These are phyloP conservation scores for Suillus alpinus DNA, from an alignment of 768 basidiomycete species.

Conservation along the genomic window DNA sequence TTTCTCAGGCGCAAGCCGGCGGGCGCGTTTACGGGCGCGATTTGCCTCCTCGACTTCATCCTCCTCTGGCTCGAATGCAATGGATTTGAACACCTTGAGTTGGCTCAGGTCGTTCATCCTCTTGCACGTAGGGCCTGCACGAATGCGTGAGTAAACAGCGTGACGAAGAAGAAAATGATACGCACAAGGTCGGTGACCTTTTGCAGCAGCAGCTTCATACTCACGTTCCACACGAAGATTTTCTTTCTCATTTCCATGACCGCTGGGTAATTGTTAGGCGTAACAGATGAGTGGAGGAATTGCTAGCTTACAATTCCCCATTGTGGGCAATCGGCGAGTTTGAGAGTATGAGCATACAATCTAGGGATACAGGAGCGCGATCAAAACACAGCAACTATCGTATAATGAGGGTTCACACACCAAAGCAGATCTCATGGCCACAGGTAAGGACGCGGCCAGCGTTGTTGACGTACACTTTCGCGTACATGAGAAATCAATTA, in stretches of 20 bases:
- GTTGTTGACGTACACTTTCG: slow-evolving; percentile 44
- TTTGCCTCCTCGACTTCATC: slow-evolving; percentile 49
- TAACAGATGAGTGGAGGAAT: not conserved
- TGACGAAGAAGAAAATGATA: slow-evolving; percentile 5
- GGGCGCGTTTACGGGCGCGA: slow-evolving; percentile 30
- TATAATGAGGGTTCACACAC: slow-evolving; percentile 29
- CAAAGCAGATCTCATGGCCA: slow-evolving; percentile 63
- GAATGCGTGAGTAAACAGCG: not conserved
- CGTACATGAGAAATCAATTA: slow-evolving; percentile 1
- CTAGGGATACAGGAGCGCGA: slow-evolving; percentile 24
- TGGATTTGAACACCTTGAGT: slow-evolving; percentile 54
- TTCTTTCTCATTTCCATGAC: slow-evolving; percentile 52
- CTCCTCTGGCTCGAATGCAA: slow-evolving; percentile 67
- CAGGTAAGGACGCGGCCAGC: slow-evolving; percentile 64
- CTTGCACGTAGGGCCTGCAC: slow-evolving; percentile 64
- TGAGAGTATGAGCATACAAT: slow-evolving; percentile 54
- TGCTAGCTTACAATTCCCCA: slow-evolving; percentile 52
- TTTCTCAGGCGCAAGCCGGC: slow-evolving; percentile 7
- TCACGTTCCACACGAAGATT: slow-evolving; percentile 53
- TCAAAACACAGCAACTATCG: not conserved
- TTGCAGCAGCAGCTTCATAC: slow-evolving; percentile 54
- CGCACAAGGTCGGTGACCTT: slow-evolving; percentile 59
- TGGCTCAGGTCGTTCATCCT: slow-evolving; percentile 55
- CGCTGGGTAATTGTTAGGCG: slow-evolving; percentile 33
- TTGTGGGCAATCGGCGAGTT: slow-evolving; percentile 52